Evolutionary conservation across 768 basidiomycete species (phyloP).

Genomic region (Lactarius hengduanensis): DNA sequence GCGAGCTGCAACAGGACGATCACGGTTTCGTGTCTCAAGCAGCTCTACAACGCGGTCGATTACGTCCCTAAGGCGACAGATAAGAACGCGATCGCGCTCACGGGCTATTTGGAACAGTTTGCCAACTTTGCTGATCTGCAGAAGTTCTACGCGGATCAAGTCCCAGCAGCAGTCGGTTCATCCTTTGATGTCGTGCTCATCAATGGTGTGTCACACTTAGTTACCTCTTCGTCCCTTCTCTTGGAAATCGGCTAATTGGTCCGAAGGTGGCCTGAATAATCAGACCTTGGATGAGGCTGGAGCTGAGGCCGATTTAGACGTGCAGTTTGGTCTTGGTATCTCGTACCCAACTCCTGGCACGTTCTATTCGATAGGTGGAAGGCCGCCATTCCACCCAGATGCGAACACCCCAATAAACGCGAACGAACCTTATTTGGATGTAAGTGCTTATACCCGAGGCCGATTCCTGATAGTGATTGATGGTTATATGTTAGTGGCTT

Average conservation of each 20-base stretch:
- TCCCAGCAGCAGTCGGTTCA: constrained; percentile 38
- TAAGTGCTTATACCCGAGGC: constrained; percentile 30
- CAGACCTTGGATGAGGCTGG: constrained; percentile 55
- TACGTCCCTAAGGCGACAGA: constrained; percentile 31
- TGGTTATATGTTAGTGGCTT: constrained; percentile 50
- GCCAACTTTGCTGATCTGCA: constrained; percentile 37
- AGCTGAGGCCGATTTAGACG: constrained; percentile 64
- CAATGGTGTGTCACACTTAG: constrained; percentile 44
- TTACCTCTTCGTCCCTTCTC: background rate
- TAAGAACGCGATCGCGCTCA: constrained; percentile 37
- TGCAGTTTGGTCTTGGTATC: constrained; percentile 67
- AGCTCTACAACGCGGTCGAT: constrained; percentile 38
- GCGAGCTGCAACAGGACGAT: constrained; percentile 39
- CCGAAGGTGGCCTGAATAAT: constrained; percentile 53
- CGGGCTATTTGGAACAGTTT: constrained; percentile 39
- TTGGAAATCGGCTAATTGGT: background rate
- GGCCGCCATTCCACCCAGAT: constrained; percentile 60
- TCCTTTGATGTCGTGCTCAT: constrained; percentile 55
- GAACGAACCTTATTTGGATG: constrained; percentile 52
- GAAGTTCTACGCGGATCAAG: constrained; percentile 35
- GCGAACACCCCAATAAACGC: constrained; percentile 39
- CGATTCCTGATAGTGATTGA: background rate
- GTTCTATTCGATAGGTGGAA: constrained; percentile 62
- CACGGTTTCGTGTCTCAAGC: constrained; percentile 37
- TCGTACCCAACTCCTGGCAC: constrained; percentile 58